Percentiles rank a stretch among this genome's conserved stretches.
Evolutionary conservation across 116 monocot genomes (phyloP).

Genomic region (Posidonia oceanica): DNA sequence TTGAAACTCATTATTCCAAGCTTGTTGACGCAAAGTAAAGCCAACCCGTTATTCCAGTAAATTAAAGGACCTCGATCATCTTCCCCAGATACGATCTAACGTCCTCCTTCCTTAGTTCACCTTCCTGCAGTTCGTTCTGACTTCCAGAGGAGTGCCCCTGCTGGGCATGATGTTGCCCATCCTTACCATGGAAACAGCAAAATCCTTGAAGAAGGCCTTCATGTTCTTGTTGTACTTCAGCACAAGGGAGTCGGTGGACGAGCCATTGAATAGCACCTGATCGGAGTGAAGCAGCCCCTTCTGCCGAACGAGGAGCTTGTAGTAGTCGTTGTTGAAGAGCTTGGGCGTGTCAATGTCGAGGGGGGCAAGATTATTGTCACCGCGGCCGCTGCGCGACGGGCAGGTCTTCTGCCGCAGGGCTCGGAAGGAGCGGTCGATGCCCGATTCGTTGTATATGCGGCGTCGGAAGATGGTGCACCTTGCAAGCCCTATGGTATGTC

Average conservation of each 20-base stretch:
- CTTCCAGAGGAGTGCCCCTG: constrained; percentile 43
- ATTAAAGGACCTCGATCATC: too few relatives aligned
- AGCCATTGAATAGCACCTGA: constrained; percentile 41
- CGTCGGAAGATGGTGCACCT: constrained; percentile 26
- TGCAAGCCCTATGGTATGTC: constrained; percentile 48
- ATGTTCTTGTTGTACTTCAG: constrained; percentile 28
- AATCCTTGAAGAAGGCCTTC: constrained; percentile 28
- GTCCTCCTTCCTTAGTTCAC: constrained; percentile 16
- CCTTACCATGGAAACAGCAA: constrained; percentile 41
- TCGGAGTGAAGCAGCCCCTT: constrained; percentile 67
- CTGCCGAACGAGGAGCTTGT: constrained; percentile 27
- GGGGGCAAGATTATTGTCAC: constrained; percentile 50
- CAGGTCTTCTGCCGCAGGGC: constrained; percentile 19
- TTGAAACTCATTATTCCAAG: too few relatives aligned
- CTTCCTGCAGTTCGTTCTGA: constrained; percentile 57
- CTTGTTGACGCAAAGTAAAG: too few relatives aligned
- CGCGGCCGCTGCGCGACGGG: constrained; percentile 26
- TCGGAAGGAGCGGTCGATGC: constrained; percentile 37
- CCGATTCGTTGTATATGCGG: constrained; percentile 48
- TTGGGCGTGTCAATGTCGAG: constrained; percentile 31
- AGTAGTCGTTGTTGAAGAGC: constrained; percentile 58
- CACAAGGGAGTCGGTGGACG: constrained; percentile 35
- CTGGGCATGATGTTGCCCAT: constrained; percentile 54
- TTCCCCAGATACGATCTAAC: too few relatives aligned
- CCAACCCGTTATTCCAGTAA: too few relatives aligned